Conservation (phyloP, 805 yeast species). For the Debaryomyces prosopidis region DNA sequence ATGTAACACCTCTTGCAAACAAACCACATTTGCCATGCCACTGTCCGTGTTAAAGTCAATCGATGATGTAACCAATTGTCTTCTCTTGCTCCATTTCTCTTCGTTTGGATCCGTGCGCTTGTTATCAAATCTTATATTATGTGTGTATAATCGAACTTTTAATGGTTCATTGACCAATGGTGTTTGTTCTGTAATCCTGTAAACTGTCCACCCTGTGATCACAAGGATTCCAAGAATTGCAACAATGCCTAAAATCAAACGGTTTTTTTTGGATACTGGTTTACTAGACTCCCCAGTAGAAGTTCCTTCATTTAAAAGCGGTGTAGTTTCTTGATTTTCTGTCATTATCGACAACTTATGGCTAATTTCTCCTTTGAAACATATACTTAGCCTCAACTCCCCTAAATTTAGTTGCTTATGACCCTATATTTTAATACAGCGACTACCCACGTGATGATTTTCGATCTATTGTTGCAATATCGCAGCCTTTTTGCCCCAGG, state of each 20-base stretch:
- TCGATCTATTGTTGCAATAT: too few species aligned
- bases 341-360: not conserved
- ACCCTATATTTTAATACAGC: too few species aligned
- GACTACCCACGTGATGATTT: too few species aligned
- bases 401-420: too few species aligned
- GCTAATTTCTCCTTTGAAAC: too few species aligned
- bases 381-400: too few species aligned
- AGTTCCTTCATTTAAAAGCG: not conserved
- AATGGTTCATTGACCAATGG: constrained; percentile 7
- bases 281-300: not conserved
- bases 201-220: not conserved
- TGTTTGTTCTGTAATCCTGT: not conserved
- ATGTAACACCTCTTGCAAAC: constrained; percentile 36
- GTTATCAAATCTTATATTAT: constrained; percentile 49
- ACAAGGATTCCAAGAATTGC: not conserved
- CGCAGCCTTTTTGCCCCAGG: too few species aligned
- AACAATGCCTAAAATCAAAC: not conserved
- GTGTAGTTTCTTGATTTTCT: not conserved
- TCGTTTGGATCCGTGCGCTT: constrained; percentile 33
- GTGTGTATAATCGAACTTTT: constrained; percentile 34
- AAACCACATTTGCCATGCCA: constrained; percentile 34
- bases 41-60: constrained; percentile 37
- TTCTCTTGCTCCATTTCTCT: constrained; percentile 40
- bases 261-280: not conserved
- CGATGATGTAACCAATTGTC: constrained; percentile 30